These are phyloP conservation scores for Ustilago curta DNA, from an alignment of 1,284 basidiomycete genomes.

Conservation along the genomic window DNA sequence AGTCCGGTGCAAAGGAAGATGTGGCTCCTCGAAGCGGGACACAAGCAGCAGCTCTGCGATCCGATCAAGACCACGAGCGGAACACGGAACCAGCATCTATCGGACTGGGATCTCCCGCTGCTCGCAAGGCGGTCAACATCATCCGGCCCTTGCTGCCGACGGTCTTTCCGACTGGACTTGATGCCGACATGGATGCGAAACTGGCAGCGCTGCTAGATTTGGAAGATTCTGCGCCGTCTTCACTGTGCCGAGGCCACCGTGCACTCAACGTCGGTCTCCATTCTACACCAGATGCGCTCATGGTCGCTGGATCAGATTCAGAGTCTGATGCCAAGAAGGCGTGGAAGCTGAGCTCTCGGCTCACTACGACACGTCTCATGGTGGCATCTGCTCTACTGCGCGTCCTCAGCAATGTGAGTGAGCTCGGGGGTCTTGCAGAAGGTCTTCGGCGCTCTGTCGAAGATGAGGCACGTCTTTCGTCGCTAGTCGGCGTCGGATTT, in stretches of 20 bases:
- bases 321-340: slow-evolving; percentile 3
- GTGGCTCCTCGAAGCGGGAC: slow-evolving; percentile 2
- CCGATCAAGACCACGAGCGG: slow-evolving; percentile 19
- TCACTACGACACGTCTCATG: slow-evolving; percentile 34
- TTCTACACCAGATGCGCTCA: slow-evolving; percentile 28
- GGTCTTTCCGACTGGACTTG: slow-evolving; percentile 49
- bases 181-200: slow-evolving; percentile 35
- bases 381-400: slow-evolving; percentile 37
- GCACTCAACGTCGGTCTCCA: slow-evolving; percentile 30
- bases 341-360: slow-evolving; percentile 36
- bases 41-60: slow-evolving; percentile 8
- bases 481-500: slow-evolving; percentile 28
- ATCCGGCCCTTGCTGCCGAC: slow-evolving; percentile 55
- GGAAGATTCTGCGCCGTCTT: slow-evolving; percentile 1
- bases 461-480: slow-evolving; percentile 15
- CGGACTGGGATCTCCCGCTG: slow-evolving; percentile 32
- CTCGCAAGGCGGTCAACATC: slow-evolving; percentile 51
- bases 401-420: slow-evolving; percentile 27
- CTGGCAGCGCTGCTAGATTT: slow-evolving; percentile 29
- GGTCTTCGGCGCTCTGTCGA: slow-evolving; percentile 32
- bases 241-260: slow-evolving; percentile 2
- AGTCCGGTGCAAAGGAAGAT: slow-evolving; percentile 5
- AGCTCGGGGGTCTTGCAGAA: slow-evolving; percentile 20
- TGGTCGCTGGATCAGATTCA: slow-evolving; percentile 16
- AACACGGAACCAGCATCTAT: slow-evolving; percentile 7